Percentiles rank a stretch among this genome's conserved stretches.
phyloP scores from a whole-genome alignment of 306 rosid species.

The Lathyrus oleraceus region DNA sequence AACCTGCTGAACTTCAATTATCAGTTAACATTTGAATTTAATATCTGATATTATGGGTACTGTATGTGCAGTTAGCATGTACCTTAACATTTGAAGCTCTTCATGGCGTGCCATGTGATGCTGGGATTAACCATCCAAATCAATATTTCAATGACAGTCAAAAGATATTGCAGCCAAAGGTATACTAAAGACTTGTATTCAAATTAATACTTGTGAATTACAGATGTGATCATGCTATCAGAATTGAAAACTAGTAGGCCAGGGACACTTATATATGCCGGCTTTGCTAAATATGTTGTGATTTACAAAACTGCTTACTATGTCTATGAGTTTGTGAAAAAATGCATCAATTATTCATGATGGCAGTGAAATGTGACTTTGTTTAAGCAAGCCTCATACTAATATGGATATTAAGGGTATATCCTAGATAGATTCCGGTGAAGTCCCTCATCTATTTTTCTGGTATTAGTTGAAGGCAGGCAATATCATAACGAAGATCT shows the following conservation, averaged over 20 bases:
- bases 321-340: neutral
- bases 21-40: conserved; percentile 30
- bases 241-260: conserved; percentile 3
- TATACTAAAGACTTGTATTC: conserved; percentile 25
- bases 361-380: neutral
- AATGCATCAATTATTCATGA: conserved; percentile 4
- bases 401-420: neutral
- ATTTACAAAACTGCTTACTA: neutral
- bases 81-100: conserved; percentile 91
- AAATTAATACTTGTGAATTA: conserved; percentile 7
- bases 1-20: conserved; percentile 29
- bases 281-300: neutral
- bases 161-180: conserved; percentile 64
- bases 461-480: conserved; percentile 12
- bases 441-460: conserved; percentile 3
- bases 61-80: conserved; percentile 80
- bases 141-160: conserved; percentile 90
- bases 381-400: conserved; percentile 14
- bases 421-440: conserved; percentile 1
- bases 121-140: conserved; percentile 99
- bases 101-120: conserved; percentile 67
- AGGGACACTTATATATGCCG: neutral
- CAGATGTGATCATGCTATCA: neutral
- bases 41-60: conserved; percentile 35
- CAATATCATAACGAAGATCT: neutral